Evolutionary conservation across 768 basidiomycete species (phyloP).

Genomic region (Leccinum olivaceopallidum): DNA sequence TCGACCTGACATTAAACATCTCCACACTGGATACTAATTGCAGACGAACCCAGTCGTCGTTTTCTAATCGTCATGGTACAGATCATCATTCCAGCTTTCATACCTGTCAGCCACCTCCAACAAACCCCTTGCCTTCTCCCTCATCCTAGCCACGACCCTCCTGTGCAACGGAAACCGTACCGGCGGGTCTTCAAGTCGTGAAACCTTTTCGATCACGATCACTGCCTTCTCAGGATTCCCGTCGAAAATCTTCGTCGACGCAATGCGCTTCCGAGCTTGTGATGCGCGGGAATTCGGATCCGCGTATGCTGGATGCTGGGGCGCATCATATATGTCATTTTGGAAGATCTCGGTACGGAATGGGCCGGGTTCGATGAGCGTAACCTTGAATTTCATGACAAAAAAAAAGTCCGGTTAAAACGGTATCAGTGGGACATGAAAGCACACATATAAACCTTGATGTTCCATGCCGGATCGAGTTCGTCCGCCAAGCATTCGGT

Average conservation of each 20-base stretch:
- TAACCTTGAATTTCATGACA: constrained; percentile 10
- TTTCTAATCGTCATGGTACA: constrained; percentile 12
- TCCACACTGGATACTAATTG: not conserved
- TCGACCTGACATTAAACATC: not conserved
- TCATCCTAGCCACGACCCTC: constrained; percentile 5
- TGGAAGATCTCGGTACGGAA: constrained; percentile 16
- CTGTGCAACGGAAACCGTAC: constrained; percentile 18
- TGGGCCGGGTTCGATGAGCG: constrained; percentile 19
- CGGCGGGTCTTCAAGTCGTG: constrained; percentile 17
- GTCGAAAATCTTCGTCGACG: not conserved
- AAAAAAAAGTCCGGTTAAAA: not conserved
- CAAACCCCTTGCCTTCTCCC: constrained; percentile 17
- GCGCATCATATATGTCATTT: not conserved
- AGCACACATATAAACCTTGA: constrained; percentile 15
- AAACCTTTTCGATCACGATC: constrained; percentile 16
- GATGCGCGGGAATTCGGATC: constrained; percentile 6
- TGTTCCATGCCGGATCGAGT: constrained; percentile 21
- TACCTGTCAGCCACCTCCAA: constrained; percentile 11
- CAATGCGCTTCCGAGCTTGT: constrained; percentile 1
- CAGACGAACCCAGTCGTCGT: constrained; percentile 7
- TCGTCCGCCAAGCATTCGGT: constrained; percentile 12
- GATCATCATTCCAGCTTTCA: constrained; percentile 19
- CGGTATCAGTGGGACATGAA: not conserved
- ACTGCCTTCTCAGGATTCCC: constrained; percentile 18
- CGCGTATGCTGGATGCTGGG: constrained; percentile 23